Evolutionary conservation across 2,329 filamentous ascomycete species (phyloP), one percentile per base, ranked within the genome.

Genomic region (Salinomyces thailandicus): DNA sequence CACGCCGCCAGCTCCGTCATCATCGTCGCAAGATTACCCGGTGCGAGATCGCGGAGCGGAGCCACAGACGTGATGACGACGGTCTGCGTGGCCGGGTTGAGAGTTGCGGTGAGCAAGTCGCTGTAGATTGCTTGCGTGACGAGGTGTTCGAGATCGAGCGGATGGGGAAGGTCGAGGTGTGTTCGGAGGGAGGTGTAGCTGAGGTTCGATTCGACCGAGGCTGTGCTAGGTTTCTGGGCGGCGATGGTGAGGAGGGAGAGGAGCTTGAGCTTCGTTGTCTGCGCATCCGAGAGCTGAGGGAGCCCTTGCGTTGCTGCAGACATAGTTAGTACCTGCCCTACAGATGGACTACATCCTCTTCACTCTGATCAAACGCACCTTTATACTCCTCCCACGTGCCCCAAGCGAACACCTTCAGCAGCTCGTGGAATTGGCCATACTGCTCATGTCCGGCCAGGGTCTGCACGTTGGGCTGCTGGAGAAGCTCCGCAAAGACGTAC

Each of bases 401-500:
- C 70, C 91, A 85, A 41, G 86, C 84, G 63, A 98, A 98, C 52
- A 93, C 79, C 61, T 87, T 73, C 30, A 98, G 79, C 11, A 93
- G 72, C 2, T 68, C 74, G 34, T 91, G 69, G 61, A 85, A 66
- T 27, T 60, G 50, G 5, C 69, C 64, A 51, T 80, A 75, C 33
- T 93, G 81, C 22, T 70, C 57, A n/a, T 75, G 68, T 26, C 62
- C 63, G 17, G 68, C 61, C 30, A 96, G 77, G 9, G 75, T 71
- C 61, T 91, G 82, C 48, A 96, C 78, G 50, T 85, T 77, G 0
- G 83, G 77, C 1, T 79, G 77, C 51, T 82, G 73, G 24, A 98
- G 77, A n/a, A 98, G 79, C 64, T 96, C 89, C 48, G 83, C 77
- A 66, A 98, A 98, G 63, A 96, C 73, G 61, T 81, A 98, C 47